phyloP scores from a whole-genome alignment of 352 stramenopile genomes.

The Blastocystis hominis region DNA sequence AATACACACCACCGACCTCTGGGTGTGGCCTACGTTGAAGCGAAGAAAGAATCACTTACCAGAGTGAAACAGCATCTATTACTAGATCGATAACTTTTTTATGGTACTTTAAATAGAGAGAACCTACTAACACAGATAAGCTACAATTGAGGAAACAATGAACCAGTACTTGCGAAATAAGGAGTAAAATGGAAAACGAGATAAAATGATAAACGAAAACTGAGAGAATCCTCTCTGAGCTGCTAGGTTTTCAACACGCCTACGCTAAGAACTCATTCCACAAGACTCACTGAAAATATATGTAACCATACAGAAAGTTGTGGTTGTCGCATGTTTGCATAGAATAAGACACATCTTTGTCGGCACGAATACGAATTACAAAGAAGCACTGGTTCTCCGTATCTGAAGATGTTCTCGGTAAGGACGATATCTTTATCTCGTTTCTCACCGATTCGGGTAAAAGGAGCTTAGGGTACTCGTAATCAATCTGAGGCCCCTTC shows the following conservation, averaged over 20 bases:
- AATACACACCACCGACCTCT: not conserved
- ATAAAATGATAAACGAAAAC: not conserved
- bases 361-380: not conserved
- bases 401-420: not conserved
- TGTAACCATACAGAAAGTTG: not conserved
- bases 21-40: not conserved
- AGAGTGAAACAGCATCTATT: not conserved
- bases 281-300: not conserved
- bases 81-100: not conserved
- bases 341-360: not conserved
- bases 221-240: not conserved
- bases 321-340: not conserved
- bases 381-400: not conserved
- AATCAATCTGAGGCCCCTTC: not conserved
- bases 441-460: not conserved
- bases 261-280: not conserved
- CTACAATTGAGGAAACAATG: not conserved
- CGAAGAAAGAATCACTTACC: not conserved
- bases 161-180: conserved; percentile 1
- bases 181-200: not conserved
- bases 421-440: not conserved
- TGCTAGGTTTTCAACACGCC: not conserved
- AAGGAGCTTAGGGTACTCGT: not conserved
- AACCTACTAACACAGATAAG: not conserved
- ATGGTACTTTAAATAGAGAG: not conserved